Base-by-base conservation (phyloP, 2,329 filamentous ascomycete species). In the Exophiala alcalophila region DNA sequence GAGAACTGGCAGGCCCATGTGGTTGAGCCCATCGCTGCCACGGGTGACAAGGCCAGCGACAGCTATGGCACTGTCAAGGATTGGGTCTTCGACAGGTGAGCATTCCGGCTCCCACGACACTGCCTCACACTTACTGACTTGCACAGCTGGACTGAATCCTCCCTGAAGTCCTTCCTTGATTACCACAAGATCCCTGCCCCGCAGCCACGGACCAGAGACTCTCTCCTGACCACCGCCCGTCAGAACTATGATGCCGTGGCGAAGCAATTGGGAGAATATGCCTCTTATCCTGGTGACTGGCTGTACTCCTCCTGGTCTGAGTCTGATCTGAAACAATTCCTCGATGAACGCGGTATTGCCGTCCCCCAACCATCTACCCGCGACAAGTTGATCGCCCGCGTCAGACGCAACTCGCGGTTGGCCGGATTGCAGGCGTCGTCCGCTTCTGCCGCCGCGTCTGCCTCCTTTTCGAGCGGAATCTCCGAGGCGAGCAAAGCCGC, bases 241-340 rank as follows among this genome's bases (percentile, higher is more conserved):
- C 75, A 84, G 52, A 90, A 81, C 66, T 97, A 94, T 61, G 86
- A 95, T 57, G 68, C 77, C 1, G 68, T 82, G 44, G 88, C 91
- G 11, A 81, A 87, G 66, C 83, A 81, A 65, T 64, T 74, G 41
- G 86, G 86, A 48, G 84, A 96, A 67, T 84, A 87, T 10, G 70
- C 79, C 38, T 70, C 80, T n/a, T 97, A 97, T 61, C 92, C 92
- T 23, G 92, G 92, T 26, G 81, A 96, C 69, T 97, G 92, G 92
- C 72, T 97, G 29, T 98, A 96, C 62, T 77, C 82, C 48, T 75
- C 83, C 5, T 98, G 92, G 92, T 83, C 86, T 38, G 86, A 95
- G 53, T 96, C 90, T 53, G 91, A 96, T 35, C 71, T 95, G 51
- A 97, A 97, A 74, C 78, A 86, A 54, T 98, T 86, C 84, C 83